Percentiles rank a stretch among this genome's conserved stretches.
Evolutionary conservation across 2,329 filamentous ascomycete species (phyloP).

Genomic region (Fusarium anguioides): DNA sequence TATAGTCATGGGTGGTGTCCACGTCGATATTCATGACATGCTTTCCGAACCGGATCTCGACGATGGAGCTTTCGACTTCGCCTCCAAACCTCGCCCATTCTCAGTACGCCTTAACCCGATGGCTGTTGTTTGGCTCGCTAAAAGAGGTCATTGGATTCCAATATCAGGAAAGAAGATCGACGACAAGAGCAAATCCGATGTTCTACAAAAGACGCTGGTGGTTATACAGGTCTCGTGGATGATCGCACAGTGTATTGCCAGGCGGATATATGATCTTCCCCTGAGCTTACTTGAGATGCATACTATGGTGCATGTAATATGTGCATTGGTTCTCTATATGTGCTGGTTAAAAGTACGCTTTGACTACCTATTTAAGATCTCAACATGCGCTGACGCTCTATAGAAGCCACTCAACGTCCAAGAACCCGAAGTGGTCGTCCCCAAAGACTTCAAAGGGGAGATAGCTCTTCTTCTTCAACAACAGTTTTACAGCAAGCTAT

Average conservation of each 20-base stretch:
- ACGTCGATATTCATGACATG: not conserved
- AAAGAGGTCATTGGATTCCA: not conserved
- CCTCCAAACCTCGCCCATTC: not conserved
- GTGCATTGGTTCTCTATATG: not conserved
- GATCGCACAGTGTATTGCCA: not conserved
- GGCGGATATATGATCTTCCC: not conserved
- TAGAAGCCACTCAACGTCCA: not conserved
- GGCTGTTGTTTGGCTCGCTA: not conserved
- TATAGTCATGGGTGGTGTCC: not conserved
- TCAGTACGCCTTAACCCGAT: not conserved
- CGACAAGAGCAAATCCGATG: not conserved
- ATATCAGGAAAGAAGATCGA: not conserved
- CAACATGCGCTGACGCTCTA: not conserved
- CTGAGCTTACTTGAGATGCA: not conserved
- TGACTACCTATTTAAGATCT: rapidly evolving
- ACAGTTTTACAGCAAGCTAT: slow-evolving; percentile 9
- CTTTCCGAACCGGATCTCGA: not conserved
- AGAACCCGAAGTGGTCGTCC: not conserved
- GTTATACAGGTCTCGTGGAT: slow-evolving; percentile 3
- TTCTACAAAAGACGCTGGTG: not conserved
- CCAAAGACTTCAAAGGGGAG: not conserved
- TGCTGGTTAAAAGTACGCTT: not conserved
- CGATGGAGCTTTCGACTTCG: not conserved
- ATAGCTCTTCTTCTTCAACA: slow-evolving; percentile 16
- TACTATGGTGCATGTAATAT: not conserved